A percentile compares a stretch with the other conserved stretches of the same genome.
Conservation (phyloP, 192 early-diverging fungal genomes). For the Coemansia sp. region DNA sequence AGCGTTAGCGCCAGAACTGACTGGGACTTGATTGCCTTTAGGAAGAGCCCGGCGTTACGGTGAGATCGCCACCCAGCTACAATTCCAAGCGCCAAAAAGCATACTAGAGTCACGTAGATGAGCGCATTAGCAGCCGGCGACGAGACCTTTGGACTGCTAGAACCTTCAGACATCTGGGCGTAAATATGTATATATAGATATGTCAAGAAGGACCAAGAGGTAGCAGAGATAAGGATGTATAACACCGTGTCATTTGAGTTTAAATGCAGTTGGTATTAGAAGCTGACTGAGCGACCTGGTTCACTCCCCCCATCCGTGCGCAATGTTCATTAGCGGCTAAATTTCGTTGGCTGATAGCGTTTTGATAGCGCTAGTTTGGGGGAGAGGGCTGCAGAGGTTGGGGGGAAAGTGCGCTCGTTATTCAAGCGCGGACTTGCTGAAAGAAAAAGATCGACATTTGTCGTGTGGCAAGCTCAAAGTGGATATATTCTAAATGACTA, state of each 20-base stretch:
- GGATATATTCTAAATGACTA: slow-evolving; percentile 7
- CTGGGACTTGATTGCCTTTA: slow-evolving; percentile 61
- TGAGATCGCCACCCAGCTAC: slow-evolving; percentile 56
- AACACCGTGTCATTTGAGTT: not conserved
- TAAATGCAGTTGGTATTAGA: not conserved
- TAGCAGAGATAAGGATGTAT: not conserved
- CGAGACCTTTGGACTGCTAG: slow-evolving; percentile 41
- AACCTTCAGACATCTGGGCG: slow-evolving; percentile 21
- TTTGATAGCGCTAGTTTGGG: not conserved
- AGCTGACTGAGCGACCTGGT: not conserved
- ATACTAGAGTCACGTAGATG: slow-evolving; percentile 58
- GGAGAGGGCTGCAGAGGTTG: not conserved
- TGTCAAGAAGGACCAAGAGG: not conserved
- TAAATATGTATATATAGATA: not conserved
- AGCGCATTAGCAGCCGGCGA: slow-evolving; percentile 57
- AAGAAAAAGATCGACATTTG: not conserved
- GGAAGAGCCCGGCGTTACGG: slow-evolving; percentile 56
- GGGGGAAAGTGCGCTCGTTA: not conserved
- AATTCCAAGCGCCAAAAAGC: slow-evolving; percentile 60
- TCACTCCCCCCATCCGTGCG: not conserved
- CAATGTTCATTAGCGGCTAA: not conserved
- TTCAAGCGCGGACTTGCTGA: not conserved
- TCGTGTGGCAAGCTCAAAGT: not conserved
- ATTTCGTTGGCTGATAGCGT: not conserved
- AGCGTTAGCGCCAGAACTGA: slow-evolving; percentile 49